Evolutionary conservation across 306 rosid species (phyloP), one percentile per base, ranked within the genome.

Genomic region (Inga oerstediana): DNA sequence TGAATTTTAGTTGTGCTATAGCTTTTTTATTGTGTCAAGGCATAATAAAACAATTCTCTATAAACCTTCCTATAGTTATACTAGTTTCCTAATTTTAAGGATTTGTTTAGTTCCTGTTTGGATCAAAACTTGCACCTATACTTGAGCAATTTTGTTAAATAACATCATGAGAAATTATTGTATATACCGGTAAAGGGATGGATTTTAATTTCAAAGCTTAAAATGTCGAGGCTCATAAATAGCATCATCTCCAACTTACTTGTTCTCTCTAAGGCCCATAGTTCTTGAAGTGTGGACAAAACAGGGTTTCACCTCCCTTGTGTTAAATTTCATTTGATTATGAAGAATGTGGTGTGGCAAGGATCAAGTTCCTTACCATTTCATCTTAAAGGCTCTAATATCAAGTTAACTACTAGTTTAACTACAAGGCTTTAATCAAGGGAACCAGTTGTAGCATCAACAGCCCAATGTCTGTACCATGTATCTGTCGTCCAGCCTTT

Each of bases 401-500:
- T 65, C 43, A 65, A 32, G 71, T 32, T 65, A 65, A 65, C 20
- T 9, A 32, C 71, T 32, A 32, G 20, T 65, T 65, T 32, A 13
- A 34, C 71, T 65, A 30, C 10, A 65, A 65, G 39, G 71, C 71
- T 65, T 5, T 65, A 32, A 32, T 78, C 81, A 61, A 88, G 86
- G 75, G 89, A 87, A 88, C 80, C 88, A 68, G 87, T 82, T 15
- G 87, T 83, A 82, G 86, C 82, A 51, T 84, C 92, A 45, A 74
- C 88, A 13, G 83, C 88, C 82, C 90, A 89, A 71, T 82, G 65
- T 83, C 34, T 87, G 85, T 80, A 84, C 82, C 88, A 88, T 17
- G 85, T 85, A 20, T 89, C 92, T 76, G 84, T 87, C 75, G 91
- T 90, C 89, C 92, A 85, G 72, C 85, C 86, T 66, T 15, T 87